A percentile compares a stretch with the other conserved stretches of the same genome.
Conservation (phyloP, 495 filamentous ascomycete genomes). For the Arthonia radiata region DNA sequence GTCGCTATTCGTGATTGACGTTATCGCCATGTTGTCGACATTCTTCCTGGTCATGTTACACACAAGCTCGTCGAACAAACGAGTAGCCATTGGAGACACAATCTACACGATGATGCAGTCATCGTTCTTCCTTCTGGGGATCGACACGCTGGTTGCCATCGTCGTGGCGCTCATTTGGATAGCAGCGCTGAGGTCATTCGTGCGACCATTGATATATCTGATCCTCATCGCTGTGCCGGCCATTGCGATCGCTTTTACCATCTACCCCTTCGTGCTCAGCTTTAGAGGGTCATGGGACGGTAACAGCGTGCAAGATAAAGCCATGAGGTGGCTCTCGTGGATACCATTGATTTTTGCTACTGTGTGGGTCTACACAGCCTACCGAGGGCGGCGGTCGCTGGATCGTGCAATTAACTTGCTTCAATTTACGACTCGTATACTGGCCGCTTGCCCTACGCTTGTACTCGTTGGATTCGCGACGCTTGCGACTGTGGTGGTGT, state of each 20-base stretch:
- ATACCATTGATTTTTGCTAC: constrained; percentile 49
- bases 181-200: constrained; percentile 61
- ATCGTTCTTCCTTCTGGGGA: constrained; percentile 69
- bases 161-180: constrained; percentile 79
- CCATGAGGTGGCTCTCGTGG: constrained; percentile 69
- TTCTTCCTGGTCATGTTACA: constrained; percentile 75
- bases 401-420: constrained; percentile 61
- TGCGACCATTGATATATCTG: constrained; percentile 49
- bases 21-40: constrained; percentile 62
- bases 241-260: constrained; percentile 60
- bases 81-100: constrained; percentile 56
- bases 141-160: constrained; percentile 76
- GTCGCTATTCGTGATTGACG: constrained; percentile 64
- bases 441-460: constrained; percentile 62
- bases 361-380: constrained; percentile 61
- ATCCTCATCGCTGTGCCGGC: constrained; percentile 66
- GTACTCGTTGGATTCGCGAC: constrained; percentile 59
- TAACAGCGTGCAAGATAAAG: constrained; percentile 51
- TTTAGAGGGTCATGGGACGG: constrained; percentile 51
- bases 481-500: constrained; percentile 48
- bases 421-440: constrained; percentile 71
- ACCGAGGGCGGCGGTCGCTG: constrained; percentile 53
- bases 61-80: constrained; percentile 40
- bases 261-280: constrained; percentile 80
- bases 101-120: constrained; percentile 72